Evolutionary conservation across 305 asterid genomes (phyloP), one percentile per base, ranked within the genome.

Genomic region (Fraxinus dipetala): DNA sequence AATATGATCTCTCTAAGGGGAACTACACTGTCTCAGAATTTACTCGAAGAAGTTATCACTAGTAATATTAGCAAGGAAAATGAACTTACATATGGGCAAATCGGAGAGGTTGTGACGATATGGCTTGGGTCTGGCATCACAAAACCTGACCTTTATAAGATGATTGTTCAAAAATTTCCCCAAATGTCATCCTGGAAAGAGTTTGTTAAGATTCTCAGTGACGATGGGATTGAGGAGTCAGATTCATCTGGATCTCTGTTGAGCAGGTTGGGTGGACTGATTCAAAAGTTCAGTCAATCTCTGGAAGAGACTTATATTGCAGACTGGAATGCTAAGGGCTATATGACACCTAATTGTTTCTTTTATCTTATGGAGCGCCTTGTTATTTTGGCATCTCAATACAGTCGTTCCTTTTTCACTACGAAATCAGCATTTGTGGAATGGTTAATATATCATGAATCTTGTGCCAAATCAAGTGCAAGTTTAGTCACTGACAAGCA

Each of bases 341-440:
- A 83, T 45, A 89, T 93, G 34, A 82, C 97, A 48, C 98, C 97
- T 0, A 30, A 54, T 40, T 90, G 93, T 77, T 91, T 93, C 86
- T 80, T 91, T 45, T 90, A 90, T 86, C 91, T 93, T 7, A 22
- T 92, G 56, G 97, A 92, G 79, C 88, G 93, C 18, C 88, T 91
- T 16, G 7, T 91, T 83, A 80, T 91, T 28, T 24, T 91, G 83
- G 88, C 83, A 73, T 88, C 91, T 48, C 86, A 77, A 63, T 54
- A 84, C 9, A 22, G 5, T 2, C 88, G 85, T 16, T 78, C 14
- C 85, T 87, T 87, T 80, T 91, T 79, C 87, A 54, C 93, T 0
- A 63, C 88, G 34, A 93, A 89, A 77, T 89, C 94, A n/a, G 79
- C 93, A 2, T 87, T 92, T 13, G 43, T 87, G 1, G 98, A 93